phyloP scores from a whole-genome alignment of 2,329 filamentous ascomycete species.

The Blastomyces gilchristii region DNA sequence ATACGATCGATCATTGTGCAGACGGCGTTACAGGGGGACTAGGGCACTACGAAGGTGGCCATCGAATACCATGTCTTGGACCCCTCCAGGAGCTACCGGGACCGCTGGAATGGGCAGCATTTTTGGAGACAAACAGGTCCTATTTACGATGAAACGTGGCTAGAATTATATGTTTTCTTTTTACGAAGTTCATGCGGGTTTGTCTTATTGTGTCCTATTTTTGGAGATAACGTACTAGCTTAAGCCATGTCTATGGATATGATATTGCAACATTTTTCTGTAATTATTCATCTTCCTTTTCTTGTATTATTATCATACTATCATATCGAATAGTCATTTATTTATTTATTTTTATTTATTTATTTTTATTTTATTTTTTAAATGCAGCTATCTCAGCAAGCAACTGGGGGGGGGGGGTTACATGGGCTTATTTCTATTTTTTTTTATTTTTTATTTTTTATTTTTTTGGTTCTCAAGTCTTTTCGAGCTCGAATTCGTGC shows the following conservation, averaged over 20 bases:
- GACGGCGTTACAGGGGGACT: conserved; percentile 6
- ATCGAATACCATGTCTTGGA: not conserved
- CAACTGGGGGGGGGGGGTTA: not conserved
- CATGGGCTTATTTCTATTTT: not conserved
- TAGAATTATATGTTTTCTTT: conserved; percentile 7
- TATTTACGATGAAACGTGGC: conserved; percentile 6
- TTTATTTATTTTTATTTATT: not conserved
- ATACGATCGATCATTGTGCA: conserved; percentile 5
- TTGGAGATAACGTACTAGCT: conserved; percentile 3
- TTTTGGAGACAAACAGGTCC: conserved; percentile 4
- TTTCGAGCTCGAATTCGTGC: not conserved
- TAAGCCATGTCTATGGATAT: not conserved
- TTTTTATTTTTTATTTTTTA: no score
- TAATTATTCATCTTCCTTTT: not conserved
- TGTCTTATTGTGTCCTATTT: not conserved
- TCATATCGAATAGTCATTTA: not conserved
- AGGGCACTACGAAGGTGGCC: not conserved
- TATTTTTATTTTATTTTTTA: not conserved
- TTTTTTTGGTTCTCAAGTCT: no score
- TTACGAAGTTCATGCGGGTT: conserved; percentile 5
- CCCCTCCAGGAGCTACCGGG: conserved; percentile 8
- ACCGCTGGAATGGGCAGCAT: conserved; percentile 14
- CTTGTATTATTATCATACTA: no score
- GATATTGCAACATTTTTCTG: not conserved
- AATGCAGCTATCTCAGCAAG: not conserved